Conservation (phyloP, 2,329 filamentous ascomycete genomes). For the Lojkania enalia region DNA sequence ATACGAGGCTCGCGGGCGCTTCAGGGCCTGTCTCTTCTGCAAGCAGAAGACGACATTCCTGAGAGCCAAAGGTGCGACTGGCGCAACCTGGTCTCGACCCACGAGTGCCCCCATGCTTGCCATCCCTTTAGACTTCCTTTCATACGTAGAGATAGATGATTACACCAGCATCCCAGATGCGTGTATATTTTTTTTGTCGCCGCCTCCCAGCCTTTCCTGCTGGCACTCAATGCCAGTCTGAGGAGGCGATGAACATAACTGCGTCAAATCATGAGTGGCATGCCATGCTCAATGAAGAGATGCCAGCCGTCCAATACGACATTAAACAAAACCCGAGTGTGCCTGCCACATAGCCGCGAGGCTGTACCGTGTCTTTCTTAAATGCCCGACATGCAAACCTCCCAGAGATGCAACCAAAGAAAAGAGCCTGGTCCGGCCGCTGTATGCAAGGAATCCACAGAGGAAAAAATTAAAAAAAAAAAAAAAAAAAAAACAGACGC, state of each 20-base stretch:
- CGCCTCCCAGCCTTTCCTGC: slow-evolving; percentile 43
- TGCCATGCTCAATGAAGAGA: slow-evolving; percentile 46
- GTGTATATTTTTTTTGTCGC: slow-evolving; percentile 45
- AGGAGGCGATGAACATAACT: slow-evolving; percentile 35
- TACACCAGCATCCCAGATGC: slow-evolving; percentile 47
- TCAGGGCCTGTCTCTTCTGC: slow-evolving; percentile 40
- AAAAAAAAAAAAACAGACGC: slow-evolving; percentile 44
- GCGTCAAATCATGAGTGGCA: slow-evolving; percentile 41
- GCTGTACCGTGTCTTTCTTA: slow-evolving; percentile 47
- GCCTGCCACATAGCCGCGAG: slow-evolving; percentile 50
- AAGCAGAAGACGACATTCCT: slow-evolving; percentile 42
- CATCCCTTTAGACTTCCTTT: slow-evolving; percentile 17
- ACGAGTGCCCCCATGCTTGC: slow-evolving; percentile 10
- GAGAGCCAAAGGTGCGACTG: slow-evolving; percentile 34
- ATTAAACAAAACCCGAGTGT: slow-evolving; percentile 46
- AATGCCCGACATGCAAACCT: slow-evolving; percentile 51
- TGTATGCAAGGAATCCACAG: slow-evolving; percentile 33
- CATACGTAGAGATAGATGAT: slow-evolving; percentile 35
- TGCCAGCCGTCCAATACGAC: slow-evolving; percentile 44
- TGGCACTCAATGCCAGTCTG: slow-evolving; percentile 46
- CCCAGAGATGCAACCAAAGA: slow-evolving; percentile 49
- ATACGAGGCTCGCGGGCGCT: slow-evolving; percentile 42
- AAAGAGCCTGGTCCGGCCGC: slow-evolving; percentile 44
- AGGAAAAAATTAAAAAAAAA: slow-evolving; percentile 38
- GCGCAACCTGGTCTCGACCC: slow-evolving; percentile 36